Base-by-base conservation (phyloP, 2,329 filamentous ascomycete species). In the Fonsecaea pugnacius region DNA sequence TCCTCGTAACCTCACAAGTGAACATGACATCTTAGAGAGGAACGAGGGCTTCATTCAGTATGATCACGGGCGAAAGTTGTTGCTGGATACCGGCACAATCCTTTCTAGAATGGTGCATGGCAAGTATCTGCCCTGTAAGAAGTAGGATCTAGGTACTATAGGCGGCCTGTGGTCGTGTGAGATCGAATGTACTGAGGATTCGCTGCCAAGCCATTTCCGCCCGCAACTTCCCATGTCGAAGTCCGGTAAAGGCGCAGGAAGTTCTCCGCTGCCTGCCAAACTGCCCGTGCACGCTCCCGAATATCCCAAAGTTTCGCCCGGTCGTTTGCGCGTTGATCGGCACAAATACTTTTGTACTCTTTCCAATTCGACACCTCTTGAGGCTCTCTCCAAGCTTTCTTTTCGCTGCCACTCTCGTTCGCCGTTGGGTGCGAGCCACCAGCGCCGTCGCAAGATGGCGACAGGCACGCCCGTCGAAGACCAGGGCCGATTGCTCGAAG, bases 401-500 rank as follows among this genome's bases (percentile, higher is more conserved):
- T 21, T 21, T 53, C 43, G 43, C 43, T 43, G 38, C 18, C 38
- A 43, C 16, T 48, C 43, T 51, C 57, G 27, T 14, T 59, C 46
- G 18, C 38, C 32, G 33, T 60, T 66, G 66, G 66, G 53, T 53
- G 35, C 56, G 63, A 60, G 58, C 46, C 58, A 48, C 24, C 35
- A 56, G 54, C 40, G 50, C 53, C 51, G 62, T 65, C 67, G 65
- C 57, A 60, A 27, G 3, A 70, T 70, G 68, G 68, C 67, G 65
- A 64, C 67, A 59, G 43, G 60, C 68, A 63, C 46, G 56, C 53
- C 66, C 68, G 73, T 83, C 86, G 90, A 93, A 80, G 90, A 93
- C 80, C 90, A 89, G 86, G 92, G 91, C 74, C 91, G 93, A 74
- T 87, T 99, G 82, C 89, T 99, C 72, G 95, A 99, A 82, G 95